A percentile compares a stretch with the other conserved stretches of the same genome.
Conservation (phyloP, 495 filamentous ascomycete genomes). For the Penicillium malachiteum region DNA sequence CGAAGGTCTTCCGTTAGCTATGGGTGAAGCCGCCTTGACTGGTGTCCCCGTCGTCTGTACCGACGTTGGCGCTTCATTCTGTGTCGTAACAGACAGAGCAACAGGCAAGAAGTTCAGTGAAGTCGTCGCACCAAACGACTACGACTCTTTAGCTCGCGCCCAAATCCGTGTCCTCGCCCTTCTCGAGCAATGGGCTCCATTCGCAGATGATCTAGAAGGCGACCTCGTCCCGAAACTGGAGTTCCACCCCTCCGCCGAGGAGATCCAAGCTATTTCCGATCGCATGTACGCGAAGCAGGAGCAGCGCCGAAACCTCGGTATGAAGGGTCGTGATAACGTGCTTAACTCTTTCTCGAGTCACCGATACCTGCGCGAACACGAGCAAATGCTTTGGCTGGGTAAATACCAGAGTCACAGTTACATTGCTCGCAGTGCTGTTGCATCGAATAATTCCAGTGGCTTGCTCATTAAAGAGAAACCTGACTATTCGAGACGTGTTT, state of each 20-base stretch:
- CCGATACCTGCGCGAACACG: conserved; percentile 3
- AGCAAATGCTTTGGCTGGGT: conserved; percentile 5
- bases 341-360: conserved; percentile 5
- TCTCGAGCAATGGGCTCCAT: conserved; percentile 2
- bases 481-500: neutral
- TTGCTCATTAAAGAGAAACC: neutral
- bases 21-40: conserved; percentile 4
- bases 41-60: conserved; percentile 7
- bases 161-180: conserved; percentile 5
- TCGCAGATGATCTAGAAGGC: neutral
- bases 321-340: conserved; percentile 5
- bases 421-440: conserved; percentile 1
- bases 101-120: conserved; percentile 2
- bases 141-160: conserved; percentile 4
- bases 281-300: conserved; percentile 7
- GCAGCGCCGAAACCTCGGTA: neutral
- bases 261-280: conserved; percentile 2
- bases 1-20: conserved; percentile 2
- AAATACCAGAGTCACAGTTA: conserved; percentile 5
- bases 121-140: conserved; percentile 4
- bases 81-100: conserved; percentile 4
- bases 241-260: conserved; percentile 1
- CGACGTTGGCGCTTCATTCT: conserved; percentile 4
- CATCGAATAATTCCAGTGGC: neutral
- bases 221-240: conserved; percentile 1